These are phyloP conservation scores for Citrus reticulata DNA, from an alignment of 345 rosid genomes.

Conservation along the genomic window DNA sequence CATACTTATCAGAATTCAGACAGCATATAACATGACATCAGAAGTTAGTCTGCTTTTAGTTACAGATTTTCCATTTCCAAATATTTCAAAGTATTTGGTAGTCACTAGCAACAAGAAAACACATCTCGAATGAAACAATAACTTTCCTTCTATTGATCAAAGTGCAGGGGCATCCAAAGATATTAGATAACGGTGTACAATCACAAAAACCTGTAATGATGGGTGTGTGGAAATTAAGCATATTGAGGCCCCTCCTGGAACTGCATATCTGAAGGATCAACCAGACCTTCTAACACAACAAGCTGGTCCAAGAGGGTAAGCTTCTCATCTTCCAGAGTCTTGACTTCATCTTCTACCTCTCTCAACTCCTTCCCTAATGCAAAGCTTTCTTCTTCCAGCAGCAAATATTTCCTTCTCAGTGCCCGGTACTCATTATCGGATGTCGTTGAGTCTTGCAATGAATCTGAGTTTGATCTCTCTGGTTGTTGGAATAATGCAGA, in stretches of 20 bases:
- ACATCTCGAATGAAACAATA: not conserved
- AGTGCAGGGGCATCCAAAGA: not conserved
- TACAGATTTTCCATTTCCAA: not conserved
- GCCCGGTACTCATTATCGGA: conserved; percentile 64
- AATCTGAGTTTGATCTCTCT: conserved; percentile 68
- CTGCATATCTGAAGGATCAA: conserved; percentile 58
- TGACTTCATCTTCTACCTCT: conserved; percentile 60
- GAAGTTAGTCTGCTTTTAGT: not conserved
- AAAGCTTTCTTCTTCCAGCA: conserved; percentile 77
- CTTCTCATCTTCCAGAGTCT: conserved; percentile 75
- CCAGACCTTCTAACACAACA: conserved; percentile 85
- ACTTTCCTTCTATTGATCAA: not conserved
- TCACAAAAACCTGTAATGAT: not conserved
- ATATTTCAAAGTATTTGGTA: not conserved
- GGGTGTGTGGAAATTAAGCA: not conserved
- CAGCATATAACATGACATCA: too few species aligned
- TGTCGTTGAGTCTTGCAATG: conserved; percentile 54
- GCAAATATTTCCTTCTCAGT: conserved; percentile 64
- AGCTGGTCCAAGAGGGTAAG: conserved; percentile 72
- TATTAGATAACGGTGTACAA: not conserved
- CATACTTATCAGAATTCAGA: not conserved
- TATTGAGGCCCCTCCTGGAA: conserved; percentile 8
- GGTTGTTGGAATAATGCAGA: conserved; percentile 48
- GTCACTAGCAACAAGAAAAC: not conserved
- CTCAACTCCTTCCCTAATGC: conserved; percentile 58